A percentile compares a stretch with the other conserved stretches of the same genome.
phyloP scores from a whole-genome alignment of 805 yeast species.

The Cyberlindnera maritima region DNA sequence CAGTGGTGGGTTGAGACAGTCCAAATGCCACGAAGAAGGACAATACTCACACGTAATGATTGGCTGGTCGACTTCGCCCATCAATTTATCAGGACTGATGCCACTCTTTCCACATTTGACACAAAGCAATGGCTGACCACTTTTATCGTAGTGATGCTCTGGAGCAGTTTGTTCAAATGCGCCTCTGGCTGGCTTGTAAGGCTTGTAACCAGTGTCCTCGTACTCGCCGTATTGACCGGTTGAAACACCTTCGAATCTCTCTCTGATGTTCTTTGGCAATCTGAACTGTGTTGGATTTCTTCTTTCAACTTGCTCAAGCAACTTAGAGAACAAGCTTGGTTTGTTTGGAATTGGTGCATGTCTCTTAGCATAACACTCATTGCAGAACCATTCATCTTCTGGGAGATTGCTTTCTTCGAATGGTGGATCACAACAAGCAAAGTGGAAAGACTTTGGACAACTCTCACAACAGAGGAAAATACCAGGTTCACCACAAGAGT shows the following conservation, averaged over 20 bases:
- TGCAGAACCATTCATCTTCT: slow-evolving; percentile 88
- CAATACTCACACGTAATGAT: slow-evolving; percentile 83
- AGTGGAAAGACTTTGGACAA: slow-evolving; percentile 91
- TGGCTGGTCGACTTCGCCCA: slow-evolving; percentile 42
- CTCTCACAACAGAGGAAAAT: slow-evolving; percentile 89
- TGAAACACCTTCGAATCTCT: slow-evolving; percentile 67
- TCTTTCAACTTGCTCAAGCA: slow-evolving; percentile 55
- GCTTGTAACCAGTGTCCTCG: slow-evolving; percentile 56
- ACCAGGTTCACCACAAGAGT: slow-evolving; percentile 89
- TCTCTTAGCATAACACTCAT: slow-evolving; percentile 57
- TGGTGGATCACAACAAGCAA: slow-evolving; percentile 90
- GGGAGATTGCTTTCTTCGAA: slow-evolving; percentile 71
- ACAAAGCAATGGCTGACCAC: slow-evolving; percentile 70
- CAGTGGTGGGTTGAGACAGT: slow-evolving; percentile 78
- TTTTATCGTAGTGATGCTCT: slow-evolving; percentile 60
- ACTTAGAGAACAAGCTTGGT: slow-evolving; percentile 46
- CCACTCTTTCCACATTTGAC: slow-evolving; percentile 75
- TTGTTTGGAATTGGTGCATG: slow-evolving; percentile 34
- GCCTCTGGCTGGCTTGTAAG: slow-evolving; percentile 40
- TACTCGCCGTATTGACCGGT: slow-evolving; percentile 73
- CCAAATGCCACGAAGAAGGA: slow-evolving; percentile 80
- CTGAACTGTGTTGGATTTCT: slow-evolving; percentile 65
- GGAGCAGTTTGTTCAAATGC: slow-evolving; percentile 56
- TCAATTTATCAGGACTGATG: slow-evolving; percentile 38
- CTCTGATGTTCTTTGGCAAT: slow-evolving; percentile 68